Evolutionary conservation across 1,284 basidiomycete genomes (phyloP).

Genomic region (Cutaneotrichosporon cutaneum): DNA sequence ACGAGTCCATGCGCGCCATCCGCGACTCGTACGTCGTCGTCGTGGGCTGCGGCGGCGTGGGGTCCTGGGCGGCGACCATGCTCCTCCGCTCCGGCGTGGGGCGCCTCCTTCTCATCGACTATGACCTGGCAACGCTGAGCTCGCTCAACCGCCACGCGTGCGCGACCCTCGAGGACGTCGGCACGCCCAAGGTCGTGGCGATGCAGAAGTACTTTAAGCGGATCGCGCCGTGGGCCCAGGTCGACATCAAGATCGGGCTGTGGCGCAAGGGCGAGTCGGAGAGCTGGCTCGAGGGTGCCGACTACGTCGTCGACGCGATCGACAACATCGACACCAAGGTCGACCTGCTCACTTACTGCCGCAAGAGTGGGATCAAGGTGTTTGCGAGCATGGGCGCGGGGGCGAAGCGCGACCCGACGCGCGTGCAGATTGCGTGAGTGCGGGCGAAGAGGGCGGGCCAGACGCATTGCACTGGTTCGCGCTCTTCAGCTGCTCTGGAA

Average conservation of each 20-base stretch:
- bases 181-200: constrained; percentile 85
- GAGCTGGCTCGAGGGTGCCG: constrained; percentile 69
- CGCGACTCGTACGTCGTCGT: constrained; percentile 77
- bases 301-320: constrained; percentile 94
- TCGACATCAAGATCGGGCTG: constrained; percentile 77
- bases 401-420: constrained; percentile 92
- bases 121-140: constrained; percentile 89
- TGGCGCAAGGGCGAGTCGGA: constrained; percentile 74
- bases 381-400: constrained; percentile 98
- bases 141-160: constrained; percentile 93
- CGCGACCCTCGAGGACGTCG: constrained; percentile 87
- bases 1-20: constrained; percentile 80
- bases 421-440: constrained; percentile 74
- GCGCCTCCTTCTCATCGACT: constrained; percentile 58
- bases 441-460: no score
- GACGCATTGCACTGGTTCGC: no score
- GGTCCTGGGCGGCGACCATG: constrained; percentile 94
- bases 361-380: constrained; percentile 72
- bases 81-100: constrained; percentile 64
- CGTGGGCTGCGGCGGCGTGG: constrained; percentile 93
- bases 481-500: no score
- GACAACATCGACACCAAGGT: constrained; percentile 97
- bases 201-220: constrained; percentile 70
- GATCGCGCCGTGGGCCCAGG: constrained; percentile 63
- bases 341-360: constrained; percentile 79